phyloP scores from a whole-genome alignment of 345 rosid genomes.

The Boechera divaricarpa region DNA sequence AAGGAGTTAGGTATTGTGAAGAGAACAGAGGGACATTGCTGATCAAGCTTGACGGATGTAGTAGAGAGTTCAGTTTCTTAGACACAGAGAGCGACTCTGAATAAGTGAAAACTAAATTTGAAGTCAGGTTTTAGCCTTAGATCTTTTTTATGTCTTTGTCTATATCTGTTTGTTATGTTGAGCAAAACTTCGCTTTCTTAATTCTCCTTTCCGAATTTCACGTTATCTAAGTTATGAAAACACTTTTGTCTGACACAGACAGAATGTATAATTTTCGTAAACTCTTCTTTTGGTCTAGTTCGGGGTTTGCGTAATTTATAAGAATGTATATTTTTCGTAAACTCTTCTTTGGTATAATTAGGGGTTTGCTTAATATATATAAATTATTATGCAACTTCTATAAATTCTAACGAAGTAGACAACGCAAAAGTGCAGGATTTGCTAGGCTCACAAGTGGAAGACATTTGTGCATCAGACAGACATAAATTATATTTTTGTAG shows the following conservation, averaged over 20 bases:
- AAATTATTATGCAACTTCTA: neutral
- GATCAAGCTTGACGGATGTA: conserved; percentile 61
- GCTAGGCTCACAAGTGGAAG: neutral
- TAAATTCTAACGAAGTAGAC: neutral
- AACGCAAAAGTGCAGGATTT: neutral
- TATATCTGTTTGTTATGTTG: conserved; percentile 26
- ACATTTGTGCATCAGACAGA: neutral
- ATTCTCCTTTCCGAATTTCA: neutral
- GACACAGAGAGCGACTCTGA: conserved; percentile 67
- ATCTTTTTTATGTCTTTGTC: conserved; percentile 19
- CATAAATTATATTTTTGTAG: neutral
- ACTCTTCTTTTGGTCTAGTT: no score
- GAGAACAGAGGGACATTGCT: conserved; percentile 83
- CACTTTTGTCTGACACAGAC: conserved; percentile 18
- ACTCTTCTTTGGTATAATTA: neutral
- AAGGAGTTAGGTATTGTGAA: conserved; percentile 66
- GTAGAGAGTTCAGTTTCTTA: conserved; percentile 71
- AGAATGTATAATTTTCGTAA: neutral
- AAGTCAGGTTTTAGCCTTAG: conserved; percentile 33
- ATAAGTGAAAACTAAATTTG: conserved; percentile 35
- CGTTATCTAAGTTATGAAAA: conserved; percentile 14
- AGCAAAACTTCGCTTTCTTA: neutral
- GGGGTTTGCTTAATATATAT: neutral
- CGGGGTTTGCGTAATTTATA: no score
- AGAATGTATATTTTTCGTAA: neutral